Evolutionary conservation across 345 rosid species (phyloP), one percentile per base, ranked within the genome.

Genomic region (Camelina hispida): DNA sequence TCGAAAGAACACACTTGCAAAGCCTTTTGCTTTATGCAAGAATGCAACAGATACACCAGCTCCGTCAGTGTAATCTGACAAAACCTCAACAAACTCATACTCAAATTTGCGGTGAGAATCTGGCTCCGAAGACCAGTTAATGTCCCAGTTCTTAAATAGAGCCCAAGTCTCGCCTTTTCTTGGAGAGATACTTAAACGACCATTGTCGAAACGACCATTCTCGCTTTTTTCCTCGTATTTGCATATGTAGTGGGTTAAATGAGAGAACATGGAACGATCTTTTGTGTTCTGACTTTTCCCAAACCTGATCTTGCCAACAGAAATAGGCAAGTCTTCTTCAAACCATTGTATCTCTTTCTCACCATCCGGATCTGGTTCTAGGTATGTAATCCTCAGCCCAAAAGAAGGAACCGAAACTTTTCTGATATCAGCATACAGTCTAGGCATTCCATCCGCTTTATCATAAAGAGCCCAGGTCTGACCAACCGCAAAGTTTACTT

Each of bases 161-260:
- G 88, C 95, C 95, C 96, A 90, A 20, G 81, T 84, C 81, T 87
- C 89, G 16, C 98, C 93, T 64, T 81, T 78, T 69, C 73, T 78
- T 3, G 98, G 96, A 76, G 77, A 72, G 70, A 89, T 79, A 61
- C 52, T 69, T 66, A 59, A 78, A 5, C 79, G 63, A 43, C 48
- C 67, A 68, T 67, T 2, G 9, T 35, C 55, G 18, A 59, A 78
- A 4, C 79, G 63, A 47, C 48, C 64, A 68, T 67, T 2, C 2
- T 35, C 55, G 18, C 46, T 38, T 28, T 82, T 84, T 73, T 77
- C 78, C 57, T 72, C 35, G 35, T 32, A 32, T 32, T 32, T 85
- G 64, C 79, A 81, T 43, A 2, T 13, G 35, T 14, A 85, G 56
- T 7, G 35, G 35, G 35, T 32, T 32, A 32, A 68, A 53, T 91